A percentile compares a stretch with the other conserved stretches of the same genome.
Conservation (phyloP, 208 protist genomes). For the Trypanosoma theileri region DNA sequence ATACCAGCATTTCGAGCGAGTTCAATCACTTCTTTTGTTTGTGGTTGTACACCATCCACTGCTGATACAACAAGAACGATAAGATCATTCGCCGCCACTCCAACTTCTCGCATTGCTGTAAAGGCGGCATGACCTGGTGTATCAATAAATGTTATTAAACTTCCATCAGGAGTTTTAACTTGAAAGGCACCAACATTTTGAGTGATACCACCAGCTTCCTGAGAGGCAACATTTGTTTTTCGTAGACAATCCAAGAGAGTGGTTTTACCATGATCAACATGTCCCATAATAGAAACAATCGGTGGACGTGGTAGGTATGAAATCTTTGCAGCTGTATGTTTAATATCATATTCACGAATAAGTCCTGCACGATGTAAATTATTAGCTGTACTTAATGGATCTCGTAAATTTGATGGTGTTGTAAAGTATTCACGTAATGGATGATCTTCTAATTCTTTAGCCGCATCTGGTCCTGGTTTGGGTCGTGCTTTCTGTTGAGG, state of each 20-base stretch:
- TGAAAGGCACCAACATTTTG: slow-evolving; percentile 96
- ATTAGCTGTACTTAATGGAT: slow-evolving; percentile 81
- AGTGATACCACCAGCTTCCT: slow-evolving; percentile 98
- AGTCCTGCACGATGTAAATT: slow-evolving; percentile 73
- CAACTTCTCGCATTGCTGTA: slow-evolving; percentile 94
- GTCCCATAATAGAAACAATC: slow-evolving; percentile 98
- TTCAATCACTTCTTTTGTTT: slow-evolving; percentile 93
- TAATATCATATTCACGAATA: slow-evolving; percentile 84
- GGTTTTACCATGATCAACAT: slow-evolving; percentile 99
- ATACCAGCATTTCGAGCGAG: slow-evolving; percentile 63
- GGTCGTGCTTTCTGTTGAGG: slow-evolving; percentile 75
- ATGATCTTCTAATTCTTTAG: slow-evolving; percentile 80
- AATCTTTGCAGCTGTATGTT: slow-evolving; percentile 80
- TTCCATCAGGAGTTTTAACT: slow-evolving; percentile 44
- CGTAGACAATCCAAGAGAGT: slow-evolving; percentile 95
- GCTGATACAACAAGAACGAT: slow-evolving; percentile 96
- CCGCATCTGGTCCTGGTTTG: slow-evolving; percentile 72
- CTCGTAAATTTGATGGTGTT: slow-evolving; percentile 73
- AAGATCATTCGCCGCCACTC: slow-evolving; percentile 95
- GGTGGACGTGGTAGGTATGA: slow-evolving; percentile 83
- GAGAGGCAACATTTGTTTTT: slow-evolving; percentile 89
- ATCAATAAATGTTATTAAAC: slow-evolving; percentile 96
- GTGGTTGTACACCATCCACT: slow-evolving; percentile 94
- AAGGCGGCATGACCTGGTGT: slow-evolving; percentile 98
- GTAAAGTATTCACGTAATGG: slow-evolving; percentile 87